These are phyloP conservation scores for Exophiala sideris DNA, from an alignment of 2,329 filamentous ascomycete genomes.

Conservation along the genomic window DNA sequence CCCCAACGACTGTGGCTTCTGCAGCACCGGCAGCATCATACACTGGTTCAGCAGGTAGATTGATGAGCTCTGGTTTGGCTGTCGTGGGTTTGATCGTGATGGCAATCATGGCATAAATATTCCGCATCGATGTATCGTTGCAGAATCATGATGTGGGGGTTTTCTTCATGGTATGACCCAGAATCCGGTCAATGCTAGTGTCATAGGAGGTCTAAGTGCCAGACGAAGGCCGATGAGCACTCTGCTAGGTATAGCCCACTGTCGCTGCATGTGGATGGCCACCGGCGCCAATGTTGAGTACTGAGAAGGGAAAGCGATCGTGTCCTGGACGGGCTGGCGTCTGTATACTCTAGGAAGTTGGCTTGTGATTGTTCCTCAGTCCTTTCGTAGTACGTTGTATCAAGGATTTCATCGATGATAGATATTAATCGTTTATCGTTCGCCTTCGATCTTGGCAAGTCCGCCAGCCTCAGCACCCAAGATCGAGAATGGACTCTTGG, in stretches of 20 bases:
- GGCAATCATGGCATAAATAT: conserved; percentile 13
- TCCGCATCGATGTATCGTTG: neutral
- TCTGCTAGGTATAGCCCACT: too few species aligned
- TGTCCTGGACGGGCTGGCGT: too few species aligned
- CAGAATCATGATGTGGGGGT: neutral
- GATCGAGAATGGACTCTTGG: conserved; percentile 74
- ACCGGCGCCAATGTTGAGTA: too few species aligned
- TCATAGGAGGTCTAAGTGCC: too few species aligned
- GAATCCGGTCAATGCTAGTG: neutral
- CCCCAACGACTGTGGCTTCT: conserved; percentile 4
- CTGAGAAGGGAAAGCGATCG: too few species aligned
- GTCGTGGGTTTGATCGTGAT: conserved; percentile 13
- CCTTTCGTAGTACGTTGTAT: neutral
- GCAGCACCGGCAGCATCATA: conserved; percentile 8
- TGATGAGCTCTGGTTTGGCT: conserved; percentile 13
- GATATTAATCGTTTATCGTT: conserved; percentile 9
- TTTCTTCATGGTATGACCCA: conserved; percentile 1
- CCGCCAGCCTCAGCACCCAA: conserved; percentile 38
- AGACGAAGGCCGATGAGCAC: too few species aligned
- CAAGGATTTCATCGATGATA: too few species aligned
- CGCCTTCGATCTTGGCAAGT: conserved; percentile 28
- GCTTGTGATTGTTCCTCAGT: neutral
- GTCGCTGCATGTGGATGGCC: too few species aligned
- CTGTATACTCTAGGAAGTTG: too few species aligned
- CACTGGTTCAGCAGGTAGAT: conserved; percentile 17